Evolutionary conservation across 192 early-diverging fungal genomes (phyloP).

Genomic region (Paraglomus brasilianum): DNA sequence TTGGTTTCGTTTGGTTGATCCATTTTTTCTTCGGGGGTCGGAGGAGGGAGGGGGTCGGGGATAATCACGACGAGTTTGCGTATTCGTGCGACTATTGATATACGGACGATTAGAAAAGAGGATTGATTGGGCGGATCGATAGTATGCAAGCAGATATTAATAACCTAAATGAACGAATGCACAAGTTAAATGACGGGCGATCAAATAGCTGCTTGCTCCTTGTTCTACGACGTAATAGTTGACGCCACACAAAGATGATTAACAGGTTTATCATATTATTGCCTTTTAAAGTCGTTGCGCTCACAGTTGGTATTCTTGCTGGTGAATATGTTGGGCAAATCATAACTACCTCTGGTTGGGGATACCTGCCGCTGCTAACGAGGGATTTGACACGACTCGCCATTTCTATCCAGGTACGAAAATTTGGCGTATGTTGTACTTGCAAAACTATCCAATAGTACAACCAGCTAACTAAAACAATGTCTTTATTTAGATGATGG

Average conservation of each 20-base stretch:
- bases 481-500: conserved; percentile 63
- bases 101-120: too few relatives aligned
- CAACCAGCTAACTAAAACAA: not conserved
- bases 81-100: too few relatives aligned
- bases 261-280: not conserved
- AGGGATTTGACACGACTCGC: conserved; percentile 74
- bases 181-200: too few relatives aligned
- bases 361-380: conserved; percentile 53
- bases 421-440: not conserved
- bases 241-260: too few relatives aligned
- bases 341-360: conserved; percentile 65
- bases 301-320: conserved; percentile 79
- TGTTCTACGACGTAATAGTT: too few relatives aligned
- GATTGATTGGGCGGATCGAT: too few relatives aligned
- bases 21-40: not conserved
- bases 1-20: conserved; percentile 6
- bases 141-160: too few relatives aligned
- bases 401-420: conserved; percentile 74
- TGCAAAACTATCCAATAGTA: too few relatives aligned
- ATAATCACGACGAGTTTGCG: too few relatives aligned
- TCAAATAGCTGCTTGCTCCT: too few relatives aligned
- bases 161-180: too few relatives aligned
- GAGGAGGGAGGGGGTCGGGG: too few relatives aligned
- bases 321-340: conserved; percentile 72
- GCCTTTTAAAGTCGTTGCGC: conserved; percentile 67